Base-by-base conservation (phyloP, 2,329 filamentous ascomycete species). In the Diaporthe longicolla region DNA sequence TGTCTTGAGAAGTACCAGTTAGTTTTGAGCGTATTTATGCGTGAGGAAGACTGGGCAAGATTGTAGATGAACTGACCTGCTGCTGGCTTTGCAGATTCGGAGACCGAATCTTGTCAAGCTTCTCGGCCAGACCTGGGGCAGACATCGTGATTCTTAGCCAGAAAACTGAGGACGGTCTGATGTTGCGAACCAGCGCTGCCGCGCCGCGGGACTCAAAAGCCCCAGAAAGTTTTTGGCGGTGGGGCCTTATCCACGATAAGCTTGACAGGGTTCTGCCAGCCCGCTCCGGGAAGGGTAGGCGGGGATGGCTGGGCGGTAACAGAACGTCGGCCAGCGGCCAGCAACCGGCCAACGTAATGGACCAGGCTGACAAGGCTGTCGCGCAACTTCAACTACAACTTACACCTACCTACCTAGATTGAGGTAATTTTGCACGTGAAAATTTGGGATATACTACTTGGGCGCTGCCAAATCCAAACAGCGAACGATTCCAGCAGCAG, bases 81-180 rank as follows among this genome's bases (percentile, higher is more conserved):
- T 97, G 92, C 86, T 98, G 95, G 83, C 94, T 98, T 84, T 98
- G 94, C 80, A 98, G 91, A 85, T 97, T 98, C 73, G 97, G 97
- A 82, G 94, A 97, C 85, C 97, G 94, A 84, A 98, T 98, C 90
- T 97, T 98, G 87, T 96, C 94, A 83, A 99, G 91, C 88, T 95
- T 97, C 88, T 98, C 96, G 83, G 93, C 92, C 81, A 98, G 81
- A 77, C 87, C 86, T 79, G 85, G 81, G 77, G 85, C 85, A 79
- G 85, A 83, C 88, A 89, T 90, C 75, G 80, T 83, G 63, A 73
- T 43, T 61, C 26, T 57, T 50, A 58, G 40, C 48, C 50, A 37
- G 54, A 10, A 71, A 52, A 40, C 10, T 61, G 48, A 63, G 45
- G 32, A 43, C 35, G 45, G 13, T 45, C 48, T 54, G 59, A 54